Percentiles rank a stretch among this genome's conserved stretches.
Evolutionary conservation across 257 asterid genomes (phyloP).

Genomic region (Nicotiana tabacum): DNA sequence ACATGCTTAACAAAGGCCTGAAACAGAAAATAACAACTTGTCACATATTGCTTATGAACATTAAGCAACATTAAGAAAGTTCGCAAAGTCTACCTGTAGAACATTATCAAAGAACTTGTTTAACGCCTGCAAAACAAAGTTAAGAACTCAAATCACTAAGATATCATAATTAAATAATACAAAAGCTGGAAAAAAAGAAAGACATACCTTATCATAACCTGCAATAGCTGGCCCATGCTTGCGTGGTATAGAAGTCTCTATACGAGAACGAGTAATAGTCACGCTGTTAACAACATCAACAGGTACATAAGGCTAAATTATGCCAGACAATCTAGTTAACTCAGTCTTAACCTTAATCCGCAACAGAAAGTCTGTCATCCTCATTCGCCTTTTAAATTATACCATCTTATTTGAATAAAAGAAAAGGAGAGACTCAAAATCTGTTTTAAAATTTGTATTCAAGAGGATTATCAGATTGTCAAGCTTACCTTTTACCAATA

Average conservation of each 20-base stretch:
- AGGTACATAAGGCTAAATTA: background rate
- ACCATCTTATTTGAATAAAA: background rate
- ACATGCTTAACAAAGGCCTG: conserved; percentile 82
- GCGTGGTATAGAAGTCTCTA: conserved; percentile 95
- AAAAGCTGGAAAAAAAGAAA: background rate
- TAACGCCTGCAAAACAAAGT: conserved; percentile 60
- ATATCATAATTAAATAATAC: background rate
- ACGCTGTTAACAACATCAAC: conserved; percentile 47
- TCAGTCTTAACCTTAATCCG: background rate
- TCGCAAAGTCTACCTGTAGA: conserved; percentile 45
- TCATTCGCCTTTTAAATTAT: background rate
- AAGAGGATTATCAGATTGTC: background rate
- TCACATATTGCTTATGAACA: background rate
- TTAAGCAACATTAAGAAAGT: conserved; percentile 9
- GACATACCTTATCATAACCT: conserved; percentile 85
- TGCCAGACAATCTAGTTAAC: conserved; percentile 1
- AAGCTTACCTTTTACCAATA: conserved; percentile 77
- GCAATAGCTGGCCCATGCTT: conserved; percentile 95
- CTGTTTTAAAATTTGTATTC: background rate
- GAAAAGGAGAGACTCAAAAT: background rate
- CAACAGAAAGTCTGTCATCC: background rate
- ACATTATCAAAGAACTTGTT: conserved; percentile 78
- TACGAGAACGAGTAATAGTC: conserved; percentile 71
- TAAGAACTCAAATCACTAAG: background rate
- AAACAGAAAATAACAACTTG: conserved; percentile 18